Conservation (phyloP, 169 alveolate genomes). For the Toxoplasma gondii region DNA sequence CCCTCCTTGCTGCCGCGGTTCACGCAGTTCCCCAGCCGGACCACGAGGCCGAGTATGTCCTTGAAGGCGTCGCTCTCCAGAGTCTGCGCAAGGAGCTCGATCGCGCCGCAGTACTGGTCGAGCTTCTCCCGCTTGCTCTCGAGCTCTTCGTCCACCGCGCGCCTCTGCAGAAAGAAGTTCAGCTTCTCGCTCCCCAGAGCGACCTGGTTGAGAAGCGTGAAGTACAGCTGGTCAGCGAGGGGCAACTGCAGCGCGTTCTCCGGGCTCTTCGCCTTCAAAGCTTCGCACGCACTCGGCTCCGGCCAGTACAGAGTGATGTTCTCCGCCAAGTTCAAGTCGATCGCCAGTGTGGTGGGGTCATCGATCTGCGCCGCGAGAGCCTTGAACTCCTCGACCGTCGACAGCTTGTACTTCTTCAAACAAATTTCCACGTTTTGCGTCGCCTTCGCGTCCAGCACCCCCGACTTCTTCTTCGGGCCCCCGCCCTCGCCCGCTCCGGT, state of each 20-base stretch:
- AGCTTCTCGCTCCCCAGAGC: slow-evolving; percentile 35
- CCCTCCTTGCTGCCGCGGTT: slow-evolving; percentile 45
- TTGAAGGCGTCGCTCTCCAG: slow-evolving; percentile 16
- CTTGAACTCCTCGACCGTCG: slow-evolving; percentile 7
- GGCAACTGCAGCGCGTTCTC: slow-evolving; percentile 29
- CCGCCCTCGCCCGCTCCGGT: not conserved
- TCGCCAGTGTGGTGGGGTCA: slow-evolving; percentile 12
- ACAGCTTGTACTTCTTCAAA: slow-evolving; percentile 11
- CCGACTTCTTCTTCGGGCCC: not conserved
- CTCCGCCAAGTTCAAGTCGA: slow-evolving; percentile 13
- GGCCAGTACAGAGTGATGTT: slow-evolving; percentile 53
- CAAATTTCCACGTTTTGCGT: slow-evolving; percentile 53
- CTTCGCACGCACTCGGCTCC: not conserved
- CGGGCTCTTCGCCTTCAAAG: not conserved
- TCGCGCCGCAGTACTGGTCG: not conserved
- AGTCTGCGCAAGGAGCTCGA: not conserved
- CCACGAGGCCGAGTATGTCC: not conserved
- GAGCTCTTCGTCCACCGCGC: slow-evolving; percentile 44
- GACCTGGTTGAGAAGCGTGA: not conserved
- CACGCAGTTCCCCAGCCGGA: slow-evolving; percentile 44
- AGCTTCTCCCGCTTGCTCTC: not conserved
- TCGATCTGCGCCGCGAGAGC: slow-evolving; percentile 29
- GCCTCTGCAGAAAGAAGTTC: slow-evolving; percentile 29
- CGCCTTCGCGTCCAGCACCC: slow-evolving; percentile 27
- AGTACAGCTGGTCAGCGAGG: slow-evolving; percentile 36